These are phyloP conservation scores for Chrysanthemum seticuspe DNA, from an alignment of 129 eudicot species.

Conservation along the genomic window DNA sequence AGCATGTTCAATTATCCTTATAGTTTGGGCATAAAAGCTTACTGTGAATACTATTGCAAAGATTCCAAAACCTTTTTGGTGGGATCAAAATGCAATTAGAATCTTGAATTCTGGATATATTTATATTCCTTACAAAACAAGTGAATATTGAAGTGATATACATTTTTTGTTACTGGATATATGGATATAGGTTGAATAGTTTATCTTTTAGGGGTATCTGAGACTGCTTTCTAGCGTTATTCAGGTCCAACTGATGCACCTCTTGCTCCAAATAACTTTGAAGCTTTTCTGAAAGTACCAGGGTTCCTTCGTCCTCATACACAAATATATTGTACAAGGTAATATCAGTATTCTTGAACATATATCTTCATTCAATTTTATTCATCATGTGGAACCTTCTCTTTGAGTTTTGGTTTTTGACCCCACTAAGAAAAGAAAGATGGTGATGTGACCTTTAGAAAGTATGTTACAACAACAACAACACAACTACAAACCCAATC, in stretches of 20 bases:
- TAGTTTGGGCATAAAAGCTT: too few species aligned
- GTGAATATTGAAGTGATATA: neutral
- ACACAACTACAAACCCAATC: too few species aligned
- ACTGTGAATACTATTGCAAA: too few species aligned
- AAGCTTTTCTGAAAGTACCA: slow-evolving; percentile 91
- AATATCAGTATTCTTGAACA: slow-evolving; percentile 6
- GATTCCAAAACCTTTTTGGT: too few species aligned
- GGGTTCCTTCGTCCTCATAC: slow-evolving; percentile 92
- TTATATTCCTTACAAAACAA: neutral
- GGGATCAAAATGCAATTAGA: neutral
- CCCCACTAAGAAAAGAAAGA: too few species aligned
- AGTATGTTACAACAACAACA: too few species aligned
- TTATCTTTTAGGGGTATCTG: slow-evolving; percentile 5
- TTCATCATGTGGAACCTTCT: neutral
- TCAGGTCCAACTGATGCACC: slow-evolving; percentile 99
- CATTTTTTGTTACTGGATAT: neutral
- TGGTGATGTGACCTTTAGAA: too few species aligned
- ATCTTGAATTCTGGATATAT: neutral
- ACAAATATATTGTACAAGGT: slow-evolving; percentile 98
- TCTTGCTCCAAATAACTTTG: slow-evolving; percentile 77
- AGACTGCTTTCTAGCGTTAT: slow-evolving; percentile 36
- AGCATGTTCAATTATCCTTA: too few species aligned
- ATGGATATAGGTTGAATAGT: neutral
- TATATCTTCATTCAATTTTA: neutral
- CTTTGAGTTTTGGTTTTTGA: too few species aligned